Conservation (phyloP, 2,329 filamentous ascomycete genomes). For the Fusarium sambucinum region DNA sequence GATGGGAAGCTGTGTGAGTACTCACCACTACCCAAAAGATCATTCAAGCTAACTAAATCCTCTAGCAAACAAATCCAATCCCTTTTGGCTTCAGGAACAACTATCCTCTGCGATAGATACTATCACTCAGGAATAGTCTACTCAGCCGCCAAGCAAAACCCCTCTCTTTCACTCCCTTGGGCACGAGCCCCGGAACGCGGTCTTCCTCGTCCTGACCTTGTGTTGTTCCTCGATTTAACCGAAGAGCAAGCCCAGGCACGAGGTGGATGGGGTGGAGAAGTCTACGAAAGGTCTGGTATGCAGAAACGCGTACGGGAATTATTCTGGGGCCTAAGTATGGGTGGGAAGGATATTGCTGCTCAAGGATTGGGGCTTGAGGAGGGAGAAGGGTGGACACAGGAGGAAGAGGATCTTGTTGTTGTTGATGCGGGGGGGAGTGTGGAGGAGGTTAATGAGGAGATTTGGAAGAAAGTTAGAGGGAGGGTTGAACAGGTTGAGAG, state of each 20-base stretch:
- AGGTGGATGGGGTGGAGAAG: slow-evolving; percentile 89
- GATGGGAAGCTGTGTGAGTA: slow-evolving; percentile 79
- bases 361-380: slow-evolving; percentile 43
- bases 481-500: slow-evolving; percentile 63
- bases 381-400: slow-evolving; percentile 57
- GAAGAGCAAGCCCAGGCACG: slow-evolving; percentile 77
- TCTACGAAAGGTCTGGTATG: slow-evolving; percentile 88
- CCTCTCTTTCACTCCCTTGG: slow-evolving; percentile 78
- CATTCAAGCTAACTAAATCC: slow-evolving; percentile 4
- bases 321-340: slow-evolving; percentile 71
- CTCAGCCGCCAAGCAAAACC: slow-evolving; percentile 85
- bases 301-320: slow-evolving; percentile 82
- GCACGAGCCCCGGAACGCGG: slow-evolving; percentile 87
- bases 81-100: slow-evolving; percentile 74
- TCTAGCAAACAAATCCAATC: slow-evolving; percentile 63
- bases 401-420: slow-evolving; percentile 66
- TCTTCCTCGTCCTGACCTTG: slow-evolving; percentile 86
- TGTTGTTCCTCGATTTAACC: slow-evolving; percentile 87
- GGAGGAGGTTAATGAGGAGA: slow-evolving; percentile 67
- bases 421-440: slow-evolving; percentile 66
- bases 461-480: slow-evolving; percentile 65
- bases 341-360: slow-evolving; percentile 55
- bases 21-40: slow-evolving; percentile 36
- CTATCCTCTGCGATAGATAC: slow-evolving; percentile 90
- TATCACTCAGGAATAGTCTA: slow-evolving; percentile 96